Percentiles rank a stretch among this genome's conserved stretches.
Evolutionary conservation across 305 asterid species (phyloP).

Genomic region (Fraxinus velutina): DNA sequence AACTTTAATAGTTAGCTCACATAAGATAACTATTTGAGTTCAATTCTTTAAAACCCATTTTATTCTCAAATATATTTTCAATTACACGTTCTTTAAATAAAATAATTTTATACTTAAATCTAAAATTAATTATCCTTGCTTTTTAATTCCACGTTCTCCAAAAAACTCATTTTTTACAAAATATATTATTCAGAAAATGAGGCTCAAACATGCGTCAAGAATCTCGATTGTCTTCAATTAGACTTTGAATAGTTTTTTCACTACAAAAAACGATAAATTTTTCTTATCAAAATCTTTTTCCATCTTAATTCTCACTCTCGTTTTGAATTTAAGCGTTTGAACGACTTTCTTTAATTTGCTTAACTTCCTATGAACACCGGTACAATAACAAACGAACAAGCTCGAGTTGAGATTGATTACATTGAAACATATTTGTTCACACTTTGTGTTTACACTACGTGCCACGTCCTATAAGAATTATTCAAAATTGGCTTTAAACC

Average conservation of each 20-base stretch:
- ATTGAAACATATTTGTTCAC: background rate
- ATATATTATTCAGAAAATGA: background rate
- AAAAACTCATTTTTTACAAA: no score
- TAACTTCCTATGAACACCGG: background rate
- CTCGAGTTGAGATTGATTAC: background rate
- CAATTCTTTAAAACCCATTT: no score
- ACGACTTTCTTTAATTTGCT: background rate
- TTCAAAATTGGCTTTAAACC: background rate
- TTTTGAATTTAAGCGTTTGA: background rate
- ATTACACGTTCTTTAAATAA: no score
- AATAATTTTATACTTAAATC: no score
- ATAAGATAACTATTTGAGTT: background rate
- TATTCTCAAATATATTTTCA: no score
- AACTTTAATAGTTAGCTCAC: background rate
- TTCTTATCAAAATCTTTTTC: no score
- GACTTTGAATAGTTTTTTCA: no score
- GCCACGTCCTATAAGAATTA: background rate
- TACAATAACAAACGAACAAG: background rate
- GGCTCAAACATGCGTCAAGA: background rate
- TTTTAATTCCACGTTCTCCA: no score
- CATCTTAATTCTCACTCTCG: background rate
- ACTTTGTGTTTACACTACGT: background rate
- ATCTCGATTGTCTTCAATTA: background rate
- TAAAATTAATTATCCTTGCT: no score
- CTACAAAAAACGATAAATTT: no score